A percentile compares a stretch with the other conserved stretches of the same genome.
These are phyloP conservation scores for Aureobasidium melanogenum DNA, from an alignment of 2,329 filamentous ascomycete species.

Conservation along the genomic window DNA sequence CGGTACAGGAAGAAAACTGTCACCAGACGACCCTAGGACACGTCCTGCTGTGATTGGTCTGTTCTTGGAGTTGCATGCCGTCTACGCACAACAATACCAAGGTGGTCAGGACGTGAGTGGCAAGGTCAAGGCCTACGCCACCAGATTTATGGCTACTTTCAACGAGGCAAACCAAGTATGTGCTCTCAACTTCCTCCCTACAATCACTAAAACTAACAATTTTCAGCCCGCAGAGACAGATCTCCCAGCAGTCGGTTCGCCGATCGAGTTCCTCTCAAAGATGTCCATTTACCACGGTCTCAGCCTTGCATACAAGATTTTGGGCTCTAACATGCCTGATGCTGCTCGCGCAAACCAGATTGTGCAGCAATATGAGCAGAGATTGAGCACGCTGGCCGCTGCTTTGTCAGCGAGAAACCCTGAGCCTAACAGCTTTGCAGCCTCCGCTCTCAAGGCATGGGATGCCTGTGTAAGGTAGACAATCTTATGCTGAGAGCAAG, in stretches of 20 bases:
- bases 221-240: conserved; percentile 13
- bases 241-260: conserved; percentile 11
- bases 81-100: conserved; percentile 28
- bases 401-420: background rate
- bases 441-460: background rate
- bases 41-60: conserved; percentile 32
- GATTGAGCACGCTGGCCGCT: background rate
- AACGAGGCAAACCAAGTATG: conserved; percentile 14
- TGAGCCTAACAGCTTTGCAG: background rate
- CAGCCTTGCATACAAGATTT: conserved; percentile 31
- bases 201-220: background rate
- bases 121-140: conserved; percentile 32
- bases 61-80: conserved; percentile 35
- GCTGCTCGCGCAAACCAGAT: conserved; percentile 4
- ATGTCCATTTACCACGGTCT: conserved; percentile 37
- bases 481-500: too few relatives aligned
- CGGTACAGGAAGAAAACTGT: conserved; percentile 18
- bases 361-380: conserved; percentile 1
- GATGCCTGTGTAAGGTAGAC: conserved; percentile 3
- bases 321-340: conserved; percentile 27
- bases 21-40: conserved; percentile 24
- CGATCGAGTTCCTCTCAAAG: conserved; percentile 23
- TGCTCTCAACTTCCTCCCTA: background rate
- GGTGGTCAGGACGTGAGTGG: conserved; percentile 27
- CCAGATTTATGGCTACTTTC: conserved; percentile 28